Conservation (phyloP, 257 asterid genomes). For the Osmanthus fragrans region DNA sequence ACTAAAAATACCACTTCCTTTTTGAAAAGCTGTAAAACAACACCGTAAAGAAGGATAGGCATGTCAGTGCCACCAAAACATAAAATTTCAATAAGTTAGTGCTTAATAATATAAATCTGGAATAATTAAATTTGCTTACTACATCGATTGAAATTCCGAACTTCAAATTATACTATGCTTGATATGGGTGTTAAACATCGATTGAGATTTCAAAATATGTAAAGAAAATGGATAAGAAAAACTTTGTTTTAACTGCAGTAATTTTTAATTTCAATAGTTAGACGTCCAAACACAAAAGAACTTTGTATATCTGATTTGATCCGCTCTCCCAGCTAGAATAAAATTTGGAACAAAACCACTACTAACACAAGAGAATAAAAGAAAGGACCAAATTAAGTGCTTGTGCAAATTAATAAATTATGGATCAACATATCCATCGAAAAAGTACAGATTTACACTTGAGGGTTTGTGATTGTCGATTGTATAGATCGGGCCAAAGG, state of each 20-base stretch:
- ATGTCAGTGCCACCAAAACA: neutral
- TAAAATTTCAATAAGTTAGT: neutral
- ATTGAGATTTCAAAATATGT: neutral
- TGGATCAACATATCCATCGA: neutral
- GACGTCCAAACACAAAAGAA: neutral
- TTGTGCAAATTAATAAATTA: neutral
- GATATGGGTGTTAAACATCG: neutral
- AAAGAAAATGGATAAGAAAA: neutral
- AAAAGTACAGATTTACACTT: neutral
- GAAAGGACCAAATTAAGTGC: neutral
- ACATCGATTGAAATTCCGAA: neutral
- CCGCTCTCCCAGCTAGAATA: neutral
- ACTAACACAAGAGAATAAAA: neutral
- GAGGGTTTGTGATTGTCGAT: neutral
- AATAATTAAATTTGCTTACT: neutral
- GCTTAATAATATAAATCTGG: neutral
- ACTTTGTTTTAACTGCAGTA: neutral
- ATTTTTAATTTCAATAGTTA: neutral
- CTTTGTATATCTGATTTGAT: neutral
- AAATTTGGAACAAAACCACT: neutral
- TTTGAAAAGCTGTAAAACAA: constrained; percentile 54
- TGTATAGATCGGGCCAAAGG: neutral
- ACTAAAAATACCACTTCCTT: constrained; percentile 71
- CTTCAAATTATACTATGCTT: neutral
- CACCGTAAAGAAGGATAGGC: neutral